These are phyloP conservation scores for Cystobasidium sp. DNA, from an alignment of 1,284 basidiomycete species.

Conservation along the genomic window DNA sequence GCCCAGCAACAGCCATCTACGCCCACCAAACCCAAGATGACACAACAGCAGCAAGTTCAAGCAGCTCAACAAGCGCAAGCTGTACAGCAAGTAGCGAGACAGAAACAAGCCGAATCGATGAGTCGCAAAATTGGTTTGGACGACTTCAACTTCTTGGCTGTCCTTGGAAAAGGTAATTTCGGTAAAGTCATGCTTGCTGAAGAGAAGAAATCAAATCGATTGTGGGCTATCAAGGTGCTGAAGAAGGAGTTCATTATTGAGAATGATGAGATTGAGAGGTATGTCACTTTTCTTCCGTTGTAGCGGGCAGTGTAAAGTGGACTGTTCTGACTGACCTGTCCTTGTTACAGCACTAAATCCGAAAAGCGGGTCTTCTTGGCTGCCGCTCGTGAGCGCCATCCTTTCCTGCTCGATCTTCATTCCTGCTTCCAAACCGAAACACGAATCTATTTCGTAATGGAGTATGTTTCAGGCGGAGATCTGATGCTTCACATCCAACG, in stretches of 20 bases:
- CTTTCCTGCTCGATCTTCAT: slow-evolving; percentile 93
- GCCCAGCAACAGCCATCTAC: slow-evolving; percentile 31
- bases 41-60: slow-evolving; percentile 42
- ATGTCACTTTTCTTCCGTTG: slow-evolving; percentile 56
- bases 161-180: slow-evolving; percentile 98
- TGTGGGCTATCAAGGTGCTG: slow-evolving; percentile 99
- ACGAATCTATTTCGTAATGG: slow-evolving; percentile 73
- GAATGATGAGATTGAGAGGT: slow-evolving; percentile 98
- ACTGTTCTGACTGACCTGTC: not conserved
- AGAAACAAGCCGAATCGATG: too few relatives aligned
- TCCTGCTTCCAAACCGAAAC: slow-evolving; percentile 99
- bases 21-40: slow-evolving; percentile 14
- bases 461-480: slow-evolving; percentile 71
- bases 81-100: too few relatives aligned
- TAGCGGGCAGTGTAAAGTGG: slow-evolving; percentile 13
- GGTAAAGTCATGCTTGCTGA: slow-evolving; percentile 99
- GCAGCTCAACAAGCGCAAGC: slow-evolving; percentile 56
- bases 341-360: slow-evolving; percentile 79
- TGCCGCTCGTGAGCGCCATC: slow-evolving; percentile 93
- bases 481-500: slow-evolving; percentile 81
- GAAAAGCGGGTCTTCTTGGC: slow-evolving; percentile 98
- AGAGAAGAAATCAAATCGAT: slow-evolving; percentile 84
- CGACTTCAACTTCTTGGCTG: slow-evolving; percentile 99
- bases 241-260: slow-evolving; percentile 99
- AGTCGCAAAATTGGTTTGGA: slow-evolving; percentile 87